phyloP scores from a whole-genome alignment of 805 yeast species.

The Candida nanaspora region DNA sequence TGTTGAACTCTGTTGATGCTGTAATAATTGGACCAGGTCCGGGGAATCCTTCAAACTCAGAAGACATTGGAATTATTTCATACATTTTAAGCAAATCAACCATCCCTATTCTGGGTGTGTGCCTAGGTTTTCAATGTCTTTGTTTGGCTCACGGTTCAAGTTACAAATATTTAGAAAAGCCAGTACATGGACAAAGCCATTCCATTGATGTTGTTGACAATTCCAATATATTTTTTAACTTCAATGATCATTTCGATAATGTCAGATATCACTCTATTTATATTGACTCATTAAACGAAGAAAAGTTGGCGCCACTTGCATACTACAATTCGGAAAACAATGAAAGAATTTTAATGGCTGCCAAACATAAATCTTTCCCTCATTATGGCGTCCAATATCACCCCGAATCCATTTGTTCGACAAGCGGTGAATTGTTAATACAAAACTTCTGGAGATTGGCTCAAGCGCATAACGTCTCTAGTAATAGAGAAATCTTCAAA shows the following conservation, averaged over 20 bases:
- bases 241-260: slow-evolving; percentile 45
- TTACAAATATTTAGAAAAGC: slow-evolving; percentile 44
- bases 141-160: slow-evolving; percentile 54
- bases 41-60: slow-evolving; percentile 63
- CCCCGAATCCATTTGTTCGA: slow-evolving; percentile 90
- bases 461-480: not conserved
- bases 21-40: slow-evolving; percentile 96
- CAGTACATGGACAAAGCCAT: slow-evolving; percentile 85
- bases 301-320: slow-evolving; percentile 50
- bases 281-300: slow-evolving; percentile 24
- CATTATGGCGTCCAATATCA: slow-evolving; percentile 95
- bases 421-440: slow-evolving; percentile 52
- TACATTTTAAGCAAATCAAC: slow-evolving; percentile 34
- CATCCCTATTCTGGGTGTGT: slow-evolving; percentile 81
- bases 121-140: slow-evolving; percentile 87
- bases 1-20: slow-evolving; percentile 56
- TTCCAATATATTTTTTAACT: slow-evolving; percentile 32
- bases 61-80: slow-evolving; percentile 70
- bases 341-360: slow-evolving; percentile 67
- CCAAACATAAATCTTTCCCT: slow-evolving; percentile 49
- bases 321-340: slow-evolving; percentile 36
- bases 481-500: not conserved
- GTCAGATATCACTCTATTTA: slow-evolving; percentile 88
- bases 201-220: slow-evolving; percentile 24
- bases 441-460: slow-evolving; percentile 56